A percentile compares a stretch with the other conserved stretches of the same genome.
Conservation (phyloP, 2,329 filamentous ascomycete species). For the Grosmannia penicillata region DNA sequence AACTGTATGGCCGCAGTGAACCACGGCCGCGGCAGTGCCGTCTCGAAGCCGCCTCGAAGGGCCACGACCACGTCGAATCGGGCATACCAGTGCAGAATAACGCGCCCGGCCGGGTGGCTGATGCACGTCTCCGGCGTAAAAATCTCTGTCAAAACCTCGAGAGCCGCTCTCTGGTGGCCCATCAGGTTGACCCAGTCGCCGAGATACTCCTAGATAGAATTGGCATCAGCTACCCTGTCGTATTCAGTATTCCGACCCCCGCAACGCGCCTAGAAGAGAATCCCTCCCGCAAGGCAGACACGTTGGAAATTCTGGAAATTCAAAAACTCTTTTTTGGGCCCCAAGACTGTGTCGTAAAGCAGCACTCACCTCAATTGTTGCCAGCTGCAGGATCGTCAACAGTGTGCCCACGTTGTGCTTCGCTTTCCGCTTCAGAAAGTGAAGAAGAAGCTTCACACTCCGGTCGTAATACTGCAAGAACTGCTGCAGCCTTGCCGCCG, state of each 20-base stretch:
- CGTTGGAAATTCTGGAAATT: too few species aligned
- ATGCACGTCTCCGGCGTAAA: conserved; percentile 65
- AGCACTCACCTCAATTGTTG: conserved; percentile 69
- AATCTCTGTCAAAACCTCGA: conserved; percentile 62
- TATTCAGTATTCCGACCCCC: too few species aligned
- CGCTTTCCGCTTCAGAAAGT: conserved; percentile 54
- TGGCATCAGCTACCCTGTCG: too few species aligned
- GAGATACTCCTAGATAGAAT: conserved; percentile 93
- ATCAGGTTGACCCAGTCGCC: conserved; percentile 92
- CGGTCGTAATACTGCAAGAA: conserved; percentile 87
- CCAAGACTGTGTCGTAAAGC: too few species aligned
- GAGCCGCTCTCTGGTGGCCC: conserved; percentile 82
- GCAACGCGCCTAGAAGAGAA: too few species aligned
- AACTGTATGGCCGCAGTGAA: conserved; percentile 50
- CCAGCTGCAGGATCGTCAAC: conserved; percentile 78
- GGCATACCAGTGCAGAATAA: conserved; percentile 76
- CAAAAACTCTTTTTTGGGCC: too few species aligned
- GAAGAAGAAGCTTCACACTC: conserved; percentile 63
- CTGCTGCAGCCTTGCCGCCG: conserved; percentile 58
- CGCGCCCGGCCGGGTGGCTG: conserved; percentile 53
- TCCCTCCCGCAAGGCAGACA: too few species aligned
- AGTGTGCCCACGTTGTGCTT: conserved; percentile 60
- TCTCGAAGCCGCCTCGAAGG: conserved; percentile 65
- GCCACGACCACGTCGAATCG: conserved; percentile 78
- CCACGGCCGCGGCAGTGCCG: conserved; percentile 65